phyloP scores from a whole-genome alignment of 768 basidiomycete genomes.

The Wakefieldia striispora region DNA sequence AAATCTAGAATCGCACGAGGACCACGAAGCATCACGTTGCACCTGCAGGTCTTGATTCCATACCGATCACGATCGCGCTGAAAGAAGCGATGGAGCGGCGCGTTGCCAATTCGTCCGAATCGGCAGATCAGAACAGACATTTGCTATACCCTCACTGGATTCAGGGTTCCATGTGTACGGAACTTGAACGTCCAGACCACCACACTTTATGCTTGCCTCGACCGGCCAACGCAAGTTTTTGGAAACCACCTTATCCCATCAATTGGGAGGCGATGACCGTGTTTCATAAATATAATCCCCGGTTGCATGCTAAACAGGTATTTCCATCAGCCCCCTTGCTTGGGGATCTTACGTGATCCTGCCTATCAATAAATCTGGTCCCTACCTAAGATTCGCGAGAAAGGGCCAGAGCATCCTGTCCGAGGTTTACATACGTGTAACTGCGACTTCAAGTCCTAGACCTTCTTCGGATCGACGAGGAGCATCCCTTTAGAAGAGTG shows the following conservation, averaged over 20 bases:
- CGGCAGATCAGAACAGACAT: constrained; percentile 16
- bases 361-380: constrained; percentile 3
- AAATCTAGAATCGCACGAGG: constrained; percentile 1
- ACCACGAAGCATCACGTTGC: not conserved
- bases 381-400: constrained; percentile 4
- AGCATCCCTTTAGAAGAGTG: not conserved
- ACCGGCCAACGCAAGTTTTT: too few species aligned
- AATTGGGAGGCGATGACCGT: not conserved
- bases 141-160: constrained; percentile 1
- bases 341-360: constrained; percentile 16
- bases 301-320: not conserved
- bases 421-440: not conserved
- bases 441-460: not conserved
- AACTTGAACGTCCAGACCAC: constrained; percentile 1
- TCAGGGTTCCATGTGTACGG: not conserved
- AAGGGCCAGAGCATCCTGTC: not conserved
- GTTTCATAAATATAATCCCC: not conserved
- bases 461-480: not conserved
- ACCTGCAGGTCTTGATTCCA: not conserved
- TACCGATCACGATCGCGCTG: constrained; percentile 24
- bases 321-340: not conserved
- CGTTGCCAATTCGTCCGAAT: constrained; percentile 4
- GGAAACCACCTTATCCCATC: not conserved
- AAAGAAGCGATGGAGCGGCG: constrained; percentile 4
- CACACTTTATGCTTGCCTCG: not conserved